phyloP scores from a whole-genome alignment of 148 eudicot species.

The Vaccinium darrowii region DNA sequence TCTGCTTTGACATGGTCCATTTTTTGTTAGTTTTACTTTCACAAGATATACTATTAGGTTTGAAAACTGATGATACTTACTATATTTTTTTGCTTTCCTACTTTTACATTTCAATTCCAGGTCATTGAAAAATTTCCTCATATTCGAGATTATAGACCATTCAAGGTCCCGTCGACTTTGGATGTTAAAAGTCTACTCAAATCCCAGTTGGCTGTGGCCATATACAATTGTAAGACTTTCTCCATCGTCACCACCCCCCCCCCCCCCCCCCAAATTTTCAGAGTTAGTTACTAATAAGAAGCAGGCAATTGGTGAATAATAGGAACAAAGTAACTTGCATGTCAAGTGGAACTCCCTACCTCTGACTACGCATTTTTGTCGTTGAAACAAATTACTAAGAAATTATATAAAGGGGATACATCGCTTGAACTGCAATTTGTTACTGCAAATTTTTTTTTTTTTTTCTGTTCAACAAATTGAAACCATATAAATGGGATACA shows the following conservation, averaged over 20 bases:
- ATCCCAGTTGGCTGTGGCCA: constrained; percentile 79
- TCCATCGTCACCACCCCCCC: not conserved
- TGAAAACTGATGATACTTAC: constrained; percentile 1
- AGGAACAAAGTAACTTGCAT: not conserved
- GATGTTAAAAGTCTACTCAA: constrained; percentile 60
- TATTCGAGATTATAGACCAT: constrained; percentile 59
- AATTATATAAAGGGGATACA: not conserved
- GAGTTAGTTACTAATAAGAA: not conserved
- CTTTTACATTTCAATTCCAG: constrained; percentile 31
- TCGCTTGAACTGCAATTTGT: not conserved
- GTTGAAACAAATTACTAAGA: not conserved
- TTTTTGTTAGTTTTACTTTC: not conserved
- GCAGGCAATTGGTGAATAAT: not conserved
- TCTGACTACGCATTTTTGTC: not conserved
- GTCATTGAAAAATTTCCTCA: constrained; percentile 93
- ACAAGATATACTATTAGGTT: not conserved
- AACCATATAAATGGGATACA: not conserved
- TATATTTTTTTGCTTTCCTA: not conserved
- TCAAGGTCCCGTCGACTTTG: constrained; percentile 51
- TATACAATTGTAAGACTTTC: constrained; percentile 56
- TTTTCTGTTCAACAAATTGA: not conserved
- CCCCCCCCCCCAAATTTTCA: not conserved
- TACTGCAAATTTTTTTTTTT: not conserved
- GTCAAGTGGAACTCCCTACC: not conserved
- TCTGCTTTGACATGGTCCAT: not conserved